phyloP scores from a whole-genome alignment of 2,329 filamentous ascomycete genomes.

The Teratosphaeriaceae sp. region DNA sequence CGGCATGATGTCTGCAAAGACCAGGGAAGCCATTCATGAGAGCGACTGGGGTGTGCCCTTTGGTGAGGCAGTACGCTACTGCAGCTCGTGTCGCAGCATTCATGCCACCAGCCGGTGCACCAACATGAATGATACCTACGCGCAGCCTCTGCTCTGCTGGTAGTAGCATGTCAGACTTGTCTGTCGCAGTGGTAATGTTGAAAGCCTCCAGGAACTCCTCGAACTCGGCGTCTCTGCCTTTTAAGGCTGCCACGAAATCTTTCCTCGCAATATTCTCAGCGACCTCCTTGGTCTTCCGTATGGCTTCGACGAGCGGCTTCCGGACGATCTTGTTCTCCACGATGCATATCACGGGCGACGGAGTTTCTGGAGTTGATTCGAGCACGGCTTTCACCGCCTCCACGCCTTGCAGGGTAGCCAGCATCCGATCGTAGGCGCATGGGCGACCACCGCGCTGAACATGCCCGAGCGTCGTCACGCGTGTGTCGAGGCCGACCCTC shows the following conservation, averaged over 20 bases:
- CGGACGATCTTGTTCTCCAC: conserved; percentile 96
- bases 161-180: conserved; percentile 61
- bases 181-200: conserved; percentile 79
- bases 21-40: conserved; percentile 97
- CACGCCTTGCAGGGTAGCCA: conserved; percentile 87
- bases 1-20: conserved; percentile 80
- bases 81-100: conserved; percentile 92
- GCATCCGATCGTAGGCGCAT: conserved; percentile 89
- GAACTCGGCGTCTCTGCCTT: conserved; percentile 85
- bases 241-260: conserved; percentile 84
- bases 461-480: conserved; percentile 91
- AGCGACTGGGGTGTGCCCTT: conserved; percentile 86
- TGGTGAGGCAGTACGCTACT: conserved; percentile 83
- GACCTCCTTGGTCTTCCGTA: conserved; percentile 77
- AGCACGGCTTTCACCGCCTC: conserved; percentile 90
- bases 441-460: conserved; percentile 94
- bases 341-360: conserved; percentile 92
- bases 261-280: conserved; percentile 73
- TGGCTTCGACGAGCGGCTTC: conserved; percentile 82
- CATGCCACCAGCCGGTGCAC: conserved; percentile 95
- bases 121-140: conserved; percentile 94
- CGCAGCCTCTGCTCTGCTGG: conserved; percentile 76
- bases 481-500: conserved; percentile 77
- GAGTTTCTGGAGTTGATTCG: conserved; percentile 79
- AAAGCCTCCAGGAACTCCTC: conserved; percentile 87